Evolutionary conservation across 108 stramenopile species (phyloP).

Genomic region (Heterococcus sp.): DNA sequence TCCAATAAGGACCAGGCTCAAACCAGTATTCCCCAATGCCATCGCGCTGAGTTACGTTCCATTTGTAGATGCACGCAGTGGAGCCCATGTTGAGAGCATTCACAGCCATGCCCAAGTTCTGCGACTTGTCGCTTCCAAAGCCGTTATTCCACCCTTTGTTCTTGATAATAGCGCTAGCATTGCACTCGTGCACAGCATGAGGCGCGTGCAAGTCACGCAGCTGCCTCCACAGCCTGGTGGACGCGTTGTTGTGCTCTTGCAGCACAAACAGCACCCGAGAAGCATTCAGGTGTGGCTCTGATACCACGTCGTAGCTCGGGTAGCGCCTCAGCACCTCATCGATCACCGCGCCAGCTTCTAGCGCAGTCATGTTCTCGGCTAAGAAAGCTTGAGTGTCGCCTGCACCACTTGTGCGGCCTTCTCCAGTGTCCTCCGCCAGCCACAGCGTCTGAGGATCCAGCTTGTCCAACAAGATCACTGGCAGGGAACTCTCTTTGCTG

Average conservation of each 20-base stretch:
- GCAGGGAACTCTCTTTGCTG: too few relatives aligned
- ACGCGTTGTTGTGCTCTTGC: background rate
- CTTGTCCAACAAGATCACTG: too few relatives aligned
- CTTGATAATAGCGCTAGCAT: background rate
- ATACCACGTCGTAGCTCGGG: background rate
- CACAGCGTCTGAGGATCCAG: too few relatives aligned
- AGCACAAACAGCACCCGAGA: background rate
- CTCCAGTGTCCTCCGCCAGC: background rate
- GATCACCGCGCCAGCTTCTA: background rate
- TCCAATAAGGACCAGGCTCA: background rate
- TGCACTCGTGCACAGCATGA: background rate
- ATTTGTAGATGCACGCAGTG: background rate
- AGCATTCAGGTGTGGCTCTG: background rate
- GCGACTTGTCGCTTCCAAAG: background rate
- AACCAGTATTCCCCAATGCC: background rate
- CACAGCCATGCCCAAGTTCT: background rate
- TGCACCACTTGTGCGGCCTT: background rate
- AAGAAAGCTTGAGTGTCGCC: background rate
- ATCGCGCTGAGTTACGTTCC: background rate
- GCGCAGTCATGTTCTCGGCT: background rate
- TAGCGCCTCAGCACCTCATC: background rate
- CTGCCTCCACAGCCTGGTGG: background rate
- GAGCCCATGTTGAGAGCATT: background rate
- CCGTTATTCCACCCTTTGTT: background rate
- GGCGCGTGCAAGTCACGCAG: background rate